Base-by-base conservation (phyloP, 169 alveolate genomes). In the Plasmodium billcollinsi region DNA sequence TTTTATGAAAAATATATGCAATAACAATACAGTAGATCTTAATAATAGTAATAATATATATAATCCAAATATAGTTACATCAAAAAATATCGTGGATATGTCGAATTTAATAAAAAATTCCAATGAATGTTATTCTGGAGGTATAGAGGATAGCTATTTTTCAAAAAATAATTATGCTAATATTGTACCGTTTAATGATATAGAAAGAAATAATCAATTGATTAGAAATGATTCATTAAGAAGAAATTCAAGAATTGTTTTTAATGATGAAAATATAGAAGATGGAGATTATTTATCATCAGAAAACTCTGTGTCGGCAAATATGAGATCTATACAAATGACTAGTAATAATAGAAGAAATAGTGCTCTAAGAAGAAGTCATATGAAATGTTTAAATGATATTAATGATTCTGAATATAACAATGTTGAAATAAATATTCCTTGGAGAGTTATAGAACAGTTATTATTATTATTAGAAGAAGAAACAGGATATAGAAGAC, bases 391-490 rank as follows among this genome's bases (percentile, higher is more conserved):
- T 11, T 49, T 78, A 63, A 78, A 78, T 59, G 89, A 78, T 15
- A 26, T 43, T 29, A 78, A 66, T 14, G 78, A 78, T 45, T 65
- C 76, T 1, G 89, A 78, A 20, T 70, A 78, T 70, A 78, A 78
- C 52, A 78, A 78, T 58, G 26, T 78, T n/a, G 89, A 78, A 66
- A 49, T 78, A 3, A 78, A 78, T 20, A 78, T 78, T 14, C 89
- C 89, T 59, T 78, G 89, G 89, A 78, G 89, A 66, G 76, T 78
- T n/a, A 78, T 78, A 39, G 89, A 78, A 9, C 89, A 78, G 9
- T 18, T 78, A n/a, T 29, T 78, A 66, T 69, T 78, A 12, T 58
- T 78, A 8, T 71, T 78, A 66, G 89, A 78, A 78, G 89, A 78
- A 65, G 89, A 78, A n/a, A 78, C 89, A 26, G 89, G 89, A 66